These are phyloP conservation scores for Podaxis pistillaris DNA, from an alignment of 768 basidiomycete genomes.

Conservation along the genomic window DNA sequence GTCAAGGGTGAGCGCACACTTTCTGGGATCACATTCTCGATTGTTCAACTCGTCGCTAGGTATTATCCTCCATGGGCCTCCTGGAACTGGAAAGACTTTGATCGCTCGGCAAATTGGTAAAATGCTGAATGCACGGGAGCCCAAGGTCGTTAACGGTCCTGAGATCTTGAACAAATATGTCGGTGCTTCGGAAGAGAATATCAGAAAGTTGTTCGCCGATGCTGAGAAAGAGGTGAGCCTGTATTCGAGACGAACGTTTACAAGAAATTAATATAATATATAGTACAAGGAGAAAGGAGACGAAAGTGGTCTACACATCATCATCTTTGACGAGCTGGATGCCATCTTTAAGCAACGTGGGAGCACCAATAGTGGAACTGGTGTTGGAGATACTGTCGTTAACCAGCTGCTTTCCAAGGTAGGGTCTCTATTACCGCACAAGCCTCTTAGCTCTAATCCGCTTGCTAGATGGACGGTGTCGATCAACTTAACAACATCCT, in stretches of 20 bases:
- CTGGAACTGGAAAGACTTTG: constrained; percentile 97
- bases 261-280: neutral
- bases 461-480: constrained; percentile 92
- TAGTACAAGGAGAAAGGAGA: constrained; percentile 95
- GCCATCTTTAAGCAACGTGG: constrained; percentile 99
- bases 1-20: constrained; percentile 74
- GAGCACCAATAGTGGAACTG: constrained; percentile 85
- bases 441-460: neutral
- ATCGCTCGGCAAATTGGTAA: constrained; percentile 99
- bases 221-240: constrained; percentile 77
- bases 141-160: constrained; percentile 97
- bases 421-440: neutral
- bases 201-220: constrained; percentile 96
- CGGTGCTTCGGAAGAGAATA: constrained; percentile 96
- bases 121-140: constrained; percentile 97
- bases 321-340: constrained; percentile 98
- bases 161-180: constrained; percentile 98
- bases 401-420: constrained; percentile 98
- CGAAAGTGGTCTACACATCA: constrained; percentile 96
- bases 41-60: constrained; percentile 39
- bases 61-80: constrained; percentile 93
- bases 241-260: neutral
- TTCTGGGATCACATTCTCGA: neutral
- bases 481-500: constrained; percentile 99
- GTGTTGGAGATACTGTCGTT: constrained; percentile 98